Evolutionary conservation across 2,329 filamentous ascomycete species (phyloP).

Genomic region (Ascochyta rabiei): DNA sequence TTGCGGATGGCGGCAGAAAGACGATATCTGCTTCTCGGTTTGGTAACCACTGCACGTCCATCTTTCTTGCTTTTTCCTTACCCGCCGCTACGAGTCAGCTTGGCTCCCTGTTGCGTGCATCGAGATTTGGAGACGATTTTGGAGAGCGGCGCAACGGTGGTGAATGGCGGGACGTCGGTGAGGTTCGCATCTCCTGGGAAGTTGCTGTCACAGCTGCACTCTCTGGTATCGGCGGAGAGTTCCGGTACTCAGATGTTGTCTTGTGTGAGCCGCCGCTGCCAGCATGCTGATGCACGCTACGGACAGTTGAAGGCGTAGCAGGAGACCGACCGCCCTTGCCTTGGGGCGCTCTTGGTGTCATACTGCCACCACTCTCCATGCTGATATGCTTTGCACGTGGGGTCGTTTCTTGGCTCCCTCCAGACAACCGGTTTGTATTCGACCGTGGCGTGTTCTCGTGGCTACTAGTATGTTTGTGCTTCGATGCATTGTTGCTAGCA

Average conservation of each 20-base stretch:
- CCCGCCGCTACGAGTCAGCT: constrained; percentile 44
- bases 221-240: constrained; percentile 34
- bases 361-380: constrained; percentile 39
- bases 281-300: constrained; percentile 34
- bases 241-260: constrained; percentile 31
- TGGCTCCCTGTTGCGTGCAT: constrained; percentile 32
- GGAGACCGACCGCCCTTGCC: constrained; percentile 39
- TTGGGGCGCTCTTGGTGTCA: constrained; percentile 41
- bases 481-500: constrained; percentile 35
- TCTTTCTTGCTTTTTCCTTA: constrained; percentile 40
- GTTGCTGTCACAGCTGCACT: constrained; percentile 39
- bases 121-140: constrained; percentile 15
- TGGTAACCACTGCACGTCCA: constrained; percentile 46
- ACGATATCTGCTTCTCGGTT: constrained; percentile 43
- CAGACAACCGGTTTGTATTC: constrained; percentile 30
- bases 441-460: constrained; percentile 37
- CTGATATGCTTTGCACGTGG: constrained; percentile 40
- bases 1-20: constrained; percentile 37
- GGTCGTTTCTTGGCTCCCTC: constrained; percentile 41
- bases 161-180: constrained; percentile 39
- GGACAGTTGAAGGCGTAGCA: constrained; percentile 42
- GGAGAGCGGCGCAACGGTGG: constrained; percentile 39
- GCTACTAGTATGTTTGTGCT: constrained; percentile 28
- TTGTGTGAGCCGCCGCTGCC: constrained; percentile 38
- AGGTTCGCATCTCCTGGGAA: constrained; percentile 34